phyloP scores from a whole-genome alignment of 2,329 filamentous ascomycete genomes.

The Trichoderma arundinaceum region DNA sequence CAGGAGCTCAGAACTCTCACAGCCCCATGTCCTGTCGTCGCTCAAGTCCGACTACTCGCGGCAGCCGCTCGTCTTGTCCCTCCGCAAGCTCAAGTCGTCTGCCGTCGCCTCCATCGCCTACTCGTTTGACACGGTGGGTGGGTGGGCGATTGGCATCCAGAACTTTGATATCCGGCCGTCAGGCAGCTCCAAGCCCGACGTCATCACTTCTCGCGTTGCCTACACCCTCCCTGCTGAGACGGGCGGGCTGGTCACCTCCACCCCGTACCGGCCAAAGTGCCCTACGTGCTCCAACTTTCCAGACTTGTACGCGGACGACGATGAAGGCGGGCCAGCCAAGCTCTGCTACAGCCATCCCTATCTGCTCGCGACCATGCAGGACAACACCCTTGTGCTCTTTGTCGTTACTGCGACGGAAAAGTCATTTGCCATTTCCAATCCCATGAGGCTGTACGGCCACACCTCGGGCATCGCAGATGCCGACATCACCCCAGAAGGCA shows the following conservation, averaged over 20 bases:
- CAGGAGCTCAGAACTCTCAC: slow-evolving; percentile 32
- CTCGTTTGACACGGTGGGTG: slow-evolving; percentile 75
- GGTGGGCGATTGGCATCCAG: slow-evolving; percentile 92
- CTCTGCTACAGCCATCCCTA: slow-evolving; percentile 82
- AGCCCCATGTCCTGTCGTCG: slow-evolving; percentile 68
- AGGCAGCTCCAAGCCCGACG: slow-evolving; percentile 39
- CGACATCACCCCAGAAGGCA: slow-evolving; percentile 82
- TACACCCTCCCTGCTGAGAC: slow-evolving; percentile 45
- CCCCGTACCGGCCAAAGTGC: slow-evolving; percentile 29
- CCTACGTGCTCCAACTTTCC: slow-evolving; percentile 23
- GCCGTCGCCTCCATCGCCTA: slow-evolving; percentile 88
- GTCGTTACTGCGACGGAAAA: slow-evolving; percentile 76
- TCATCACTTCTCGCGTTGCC: slow-evolving; percentile 46
- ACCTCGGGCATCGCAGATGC: slow-evolving; percentile 87
- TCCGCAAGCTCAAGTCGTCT: slow-evolving; percentile 68
- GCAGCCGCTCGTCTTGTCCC: slow-evolving; percentile 79
- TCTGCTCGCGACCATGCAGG: slow-evolving; percentile 79
- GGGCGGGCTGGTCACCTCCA: slow-evolving; percentile 33
- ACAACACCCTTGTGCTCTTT: slow-evolving; percentile 86
- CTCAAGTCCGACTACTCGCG: slow-evolving; percentile 80
- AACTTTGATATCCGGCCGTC: slow-evolving; percentile 70
- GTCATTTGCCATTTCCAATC: slow-evolving; percentile 70
- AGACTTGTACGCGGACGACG: slow-evolving; percentile 34
- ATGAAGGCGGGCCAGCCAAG: slow-evolving; percentile 58
- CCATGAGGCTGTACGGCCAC: slow-evolving; percentile 85